phyloP scores from a whole-genome alignment of 2,329 filamentous ascomycete genomes.

The Chalaropsis ovoidea region DNA sequence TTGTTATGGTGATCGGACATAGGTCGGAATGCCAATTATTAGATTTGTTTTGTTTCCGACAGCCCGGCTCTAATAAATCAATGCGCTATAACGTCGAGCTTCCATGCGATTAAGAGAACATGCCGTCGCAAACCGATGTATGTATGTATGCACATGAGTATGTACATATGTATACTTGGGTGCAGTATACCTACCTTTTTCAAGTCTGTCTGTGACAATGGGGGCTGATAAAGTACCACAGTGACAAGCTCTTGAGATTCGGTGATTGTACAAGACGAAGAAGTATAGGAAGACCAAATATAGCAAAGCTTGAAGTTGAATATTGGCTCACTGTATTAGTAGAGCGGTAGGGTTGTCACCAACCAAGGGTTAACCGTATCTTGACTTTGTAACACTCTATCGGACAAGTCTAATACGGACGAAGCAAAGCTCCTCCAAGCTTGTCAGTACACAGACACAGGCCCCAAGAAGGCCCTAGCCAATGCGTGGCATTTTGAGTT shows the following conservation, averaged over 20 bases:
- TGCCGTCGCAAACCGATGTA: not conserved
- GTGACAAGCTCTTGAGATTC: not conserved
- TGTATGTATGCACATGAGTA: not conserved
- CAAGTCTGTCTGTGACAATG: not conserved
- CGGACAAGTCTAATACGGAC: no score
- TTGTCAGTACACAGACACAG: no score
- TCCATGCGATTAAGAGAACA: no score
- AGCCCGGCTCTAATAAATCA: constrained; percentile 4
- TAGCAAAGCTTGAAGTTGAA: no score
- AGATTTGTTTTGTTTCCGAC: not conserved
- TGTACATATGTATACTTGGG: not conserved
- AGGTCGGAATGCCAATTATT: constrained; percentile 1
- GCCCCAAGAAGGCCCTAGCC: not conserved
- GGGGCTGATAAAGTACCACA: not conserved
- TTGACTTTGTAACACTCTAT: no score
- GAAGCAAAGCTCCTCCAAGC: no score
- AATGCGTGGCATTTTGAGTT: not conserved
- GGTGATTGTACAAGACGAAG: not conserved
- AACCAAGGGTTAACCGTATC: no score
- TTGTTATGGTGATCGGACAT: constrained; percentile 7
- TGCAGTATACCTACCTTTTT: not conserved
- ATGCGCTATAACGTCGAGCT: not conserved
- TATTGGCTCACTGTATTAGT: no score
- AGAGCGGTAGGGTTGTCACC: no score
- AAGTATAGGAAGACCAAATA: no score